Conservation (phyloP, 768 basidiomycete species). For the Boletus vermiculosoides region DNA sequence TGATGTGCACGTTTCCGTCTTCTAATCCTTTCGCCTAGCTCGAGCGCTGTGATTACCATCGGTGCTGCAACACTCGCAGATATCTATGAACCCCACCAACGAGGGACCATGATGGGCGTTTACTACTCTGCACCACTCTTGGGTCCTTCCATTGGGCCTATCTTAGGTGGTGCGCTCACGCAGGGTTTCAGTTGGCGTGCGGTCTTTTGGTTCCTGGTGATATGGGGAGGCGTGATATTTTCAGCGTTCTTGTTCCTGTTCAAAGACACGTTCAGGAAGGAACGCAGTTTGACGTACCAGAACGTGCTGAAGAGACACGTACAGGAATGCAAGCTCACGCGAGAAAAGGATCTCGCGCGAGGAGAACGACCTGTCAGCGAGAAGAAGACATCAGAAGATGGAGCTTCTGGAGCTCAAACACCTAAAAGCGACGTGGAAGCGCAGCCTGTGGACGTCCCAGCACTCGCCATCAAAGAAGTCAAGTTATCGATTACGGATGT, state of each 20-base stretch:
- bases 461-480: constrained; percentile 33
- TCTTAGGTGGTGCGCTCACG: constrained; percentile 70
- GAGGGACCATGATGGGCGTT: constrained; percentile 79
- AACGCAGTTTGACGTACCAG: constrained; percentile 82
- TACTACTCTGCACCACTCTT: constrained; percentile 80
- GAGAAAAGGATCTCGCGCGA: constrained; percentile 13
- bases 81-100: constrained; percentile 70
- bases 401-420: neutral
- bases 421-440: constrained; percentile 26
- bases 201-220: constrained; percentile 81
- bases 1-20: neutral
- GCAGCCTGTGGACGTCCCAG: constrained; percentile 11
- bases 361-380: constrained; percentile 11
- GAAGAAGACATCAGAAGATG: constrained; percentile 3
- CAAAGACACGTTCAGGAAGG: constrained; percentile 80
- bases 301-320: constrained; percentile 50
- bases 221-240: constrained; percentile 55
- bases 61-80: constrained; percentile 75
- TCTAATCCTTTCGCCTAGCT: constrained; percentile 34
- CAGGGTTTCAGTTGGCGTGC: constrained; percentile 75
- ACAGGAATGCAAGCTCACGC: constrained; percentile 18
- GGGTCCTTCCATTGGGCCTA: constrained; percentile 66
- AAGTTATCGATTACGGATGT: constrained; percentile 66
- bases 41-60: constrained; percentile 67
- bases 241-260: constrained; percentile 66